These are phyloP conservation scores for Rubus parviflorus DNA, from an alignment of 306 rosid genomes.

Conservation along the genomic window DNA sequence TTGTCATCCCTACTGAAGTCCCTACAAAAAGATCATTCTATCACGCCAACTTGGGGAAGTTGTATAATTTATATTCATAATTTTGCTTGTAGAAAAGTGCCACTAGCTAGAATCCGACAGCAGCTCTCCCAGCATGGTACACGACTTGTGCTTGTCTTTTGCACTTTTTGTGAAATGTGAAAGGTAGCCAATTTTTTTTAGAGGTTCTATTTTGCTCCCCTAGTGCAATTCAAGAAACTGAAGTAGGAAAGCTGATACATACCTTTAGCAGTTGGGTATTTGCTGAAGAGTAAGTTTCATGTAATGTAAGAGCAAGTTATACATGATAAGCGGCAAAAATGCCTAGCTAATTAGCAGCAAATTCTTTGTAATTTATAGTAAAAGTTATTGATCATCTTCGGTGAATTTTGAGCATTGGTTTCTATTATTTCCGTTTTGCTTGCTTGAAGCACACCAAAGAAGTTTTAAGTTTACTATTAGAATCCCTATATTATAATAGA, in stretches of 20 bases:
- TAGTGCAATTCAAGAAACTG: background rate
- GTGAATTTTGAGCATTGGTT: background rate
- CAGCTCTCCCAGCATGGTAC: slow-evolving; percentile 41
- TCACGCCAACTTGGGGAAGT: slow-evolving; percentile 26
- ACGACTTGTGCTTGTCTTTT: slow-evolving; percentile 22
- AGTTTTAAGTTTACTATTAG: background rate
- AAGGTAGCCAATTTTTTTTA: slow-evolving; percentile 11
- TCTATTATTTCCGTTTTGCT: background rate
- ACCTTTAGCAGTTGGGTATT: background rate
- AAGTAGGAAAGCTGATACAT: background rate
- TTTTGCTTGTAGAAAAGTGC: slow-evolving; percentile 53
- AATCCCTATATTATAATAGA: background rate
- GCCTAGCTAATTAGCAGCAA: background rate
- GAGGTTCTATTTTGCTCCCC: slow-evolving; percentile 4
- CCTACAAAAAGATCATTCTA: slow-evolving; percentile 19
- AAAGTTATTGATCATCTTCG: too few species aligned
- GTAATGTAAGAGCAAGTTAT: background rate
- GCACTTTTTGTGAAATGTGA: slow-evolving; percentile 8
- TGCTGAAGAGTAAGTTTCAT: background rate
- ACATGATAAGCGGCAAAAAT: background rate
- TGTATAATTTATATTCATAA: slow-evolving; percentile 43
- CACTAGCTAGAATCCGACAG: slow-evolving; percentile 40
- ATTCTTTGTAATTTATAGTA: background rate
- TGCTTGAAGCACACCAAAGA: background rate
- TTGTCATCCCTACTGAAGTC: slow-evolving; percentile 32